phyloP scores from a whole-genome alignment of 2,329 filamentous ascomycete species.

The Alternaria arborescens region DNA sequence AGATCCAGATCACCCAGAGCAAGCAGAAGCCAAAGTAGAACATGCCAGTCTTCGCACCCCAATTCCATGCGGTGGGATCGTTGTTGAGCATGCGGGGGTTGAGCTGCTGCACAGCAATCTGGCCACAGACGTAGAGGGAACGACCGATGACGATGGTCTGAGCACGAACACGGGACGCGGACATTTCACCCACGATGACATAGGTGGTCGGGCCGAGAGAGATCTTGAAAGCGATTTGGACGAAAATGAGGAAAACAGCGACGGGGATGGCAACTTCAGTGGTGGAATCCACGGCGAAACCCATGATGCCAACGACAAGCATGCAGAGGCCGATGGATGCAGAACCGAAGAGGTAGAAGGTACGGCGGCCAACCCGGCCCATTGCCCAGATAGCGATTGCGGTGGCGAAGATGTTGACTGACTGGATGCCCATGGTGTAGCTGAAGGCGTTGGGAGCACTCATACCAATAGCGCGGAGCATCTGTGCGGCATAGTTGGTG shows the following conservation, averaged over 20 bases:
- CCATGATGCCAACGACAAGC: constrained; percentile 23
- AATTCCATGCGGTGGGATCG: constrained; percentile 21
- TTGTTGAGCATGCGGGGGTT: constrained; percentile 24
- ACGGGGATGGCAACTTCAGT: constrained; percentile 23
- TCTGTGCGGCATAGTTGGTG: constrained; percentile 48
- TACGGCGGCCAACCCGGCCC: constrained; percentile 76
- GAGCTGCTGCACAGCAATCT: constrained; percentile 33
- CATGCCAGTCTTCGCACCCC: constrained; percentile 22
- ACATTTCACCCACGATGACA: constrained; percentile 81
- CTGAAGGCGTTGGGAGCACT: constrained; percentile 45
- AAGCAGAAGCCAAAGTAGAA: constrained; percentile 28
- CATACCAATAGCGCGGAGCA: constrained; percentile 53
- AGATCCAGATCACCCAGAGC: constrained; percentile 42
- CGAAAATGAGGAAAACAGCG: constrained; percentile 23
- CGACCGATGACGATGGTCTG: constrained; percentile 83
- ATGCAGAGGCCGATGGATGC: constrained; percentile 12
- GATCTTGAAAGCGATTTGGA: constrained; percentile 25
- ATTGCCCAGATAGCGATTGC: constrained; percentile 80
- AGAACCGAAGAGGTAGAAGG: constrained; percentile 37
- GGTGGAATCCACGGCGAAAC: constrained; percentile 16
- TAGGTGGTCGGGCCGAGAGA: constrained; percentile 83
- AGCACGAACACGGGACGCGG: constrained; percentile 81
- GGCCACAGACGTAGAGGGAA: constrained; percentile 49
- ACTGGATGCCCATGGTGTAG: constrained; percentile 61
- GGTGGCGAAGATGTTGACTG: constrained; percentile 75